Conservation (phyloP, 805 yeast genomes). For the Monosporozyma unispora region DNA sequence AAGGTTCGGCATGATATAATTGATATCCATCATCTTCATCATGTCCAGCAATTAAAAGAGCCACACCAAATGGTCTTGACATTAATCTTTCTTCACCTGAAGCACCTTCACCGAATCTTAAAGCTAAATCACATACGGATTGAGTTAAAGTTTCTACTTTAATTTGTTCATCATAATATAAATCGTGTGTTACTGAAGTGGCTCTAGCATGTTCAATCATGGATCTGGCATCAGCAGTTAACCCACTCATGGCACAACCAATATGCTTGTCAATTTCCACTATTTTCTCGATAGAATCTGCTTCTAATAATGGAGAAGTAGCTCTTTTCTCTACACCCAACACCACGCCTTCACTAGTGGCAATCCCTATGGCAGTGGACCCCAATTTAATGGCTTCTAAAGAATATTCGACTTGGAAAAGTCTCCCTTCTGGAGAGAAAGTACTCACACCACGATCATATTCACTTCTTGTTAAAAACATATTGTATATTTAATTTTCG, state of each 20-base stretch:
- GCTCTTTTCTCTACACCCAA: constrained; percentile 96
- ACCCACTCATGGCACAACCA: constrained; percentile 98
- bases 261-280: constrained; percentile 89
- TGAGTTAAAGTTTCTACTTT: constrained; percentile 92
- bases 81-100: constrained; percentile 82
- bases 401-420: constrained; percentile 96
- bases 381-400: constrained; percentile 86
- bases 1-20: constrained; percentile 96
- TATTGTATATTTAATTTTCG: constrained; percentile 22
- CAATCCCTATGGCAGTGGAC: constrained; percentile 94
- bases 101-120: constrained; percentile 95
- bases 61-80: constrained; percentile 99
- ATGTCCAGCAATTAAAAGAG: constrained; percentile 87
- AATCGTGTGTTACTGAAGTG: constrained; percentile 73
- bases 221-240: constrained; percentile 97
- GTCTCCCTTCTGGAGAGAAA: constrained; percentile 96
- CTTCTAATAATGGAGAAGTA: constrained; percentile 82
- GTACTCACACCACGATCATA: constrained; percentile 98
- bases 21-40: constrained; percentile 94
- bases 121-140: constrained; percentile 91
- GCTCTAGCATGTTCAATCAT: constrained; percentile 98
- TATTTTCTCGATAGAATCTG: constrained; percentile 90
- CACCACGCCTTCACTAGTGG: constrained; percentile 91
- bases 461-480: constrained; percentile 99
- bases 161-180: constrained; percentile 87